phyloP scores from a whole-genome alignment of 192 early-diverging fungal genomes.

The Phlyctochytrium arcticum region DNA sequence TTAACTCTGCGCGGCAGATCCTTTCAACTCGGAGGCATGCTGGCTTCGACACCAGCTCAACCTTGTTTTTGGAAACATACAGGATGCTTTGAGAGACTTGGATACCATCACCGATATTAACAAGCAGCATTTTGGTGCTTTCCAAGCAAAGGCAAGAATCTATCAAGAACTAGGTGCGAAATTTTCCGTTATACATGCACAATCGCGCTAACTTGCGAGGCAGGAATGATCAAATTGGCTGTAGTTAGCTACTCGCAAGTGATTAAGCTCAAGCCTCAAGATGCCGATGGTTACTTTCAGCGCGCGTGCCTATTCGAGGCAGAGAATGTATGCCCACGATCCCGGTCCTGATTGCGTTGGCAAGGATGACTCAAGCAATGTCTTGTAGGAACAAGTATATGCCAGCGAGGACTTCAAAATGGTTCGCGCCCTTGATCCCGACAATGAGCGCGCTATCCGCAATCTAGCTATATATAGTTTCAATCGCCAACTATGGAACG shows the following conservation, averaged over 20 bases:
- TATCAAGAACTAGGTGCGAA: constrained; percentile 43
- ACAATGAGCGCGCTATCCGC: constrained; percentile 45
- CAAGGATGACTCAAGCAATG: neutral
- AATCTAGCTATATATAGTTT: constrained; percentile 51
- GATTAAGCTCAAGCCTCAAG: constrained; percentile 47
- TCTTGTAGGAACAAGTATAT: constrained; percentile 41
- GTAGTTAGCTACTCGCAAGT: constrained; percentile 53
- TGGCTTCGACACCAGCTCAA: constrained; percentile 54
- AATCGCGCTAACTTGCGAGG: neutral
- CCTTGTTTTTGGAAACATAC: constrained; percentile 35
- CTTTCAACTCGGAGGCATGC: constrained; percentile 47
- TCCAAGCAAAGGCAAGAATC: constrained; percentile 46
- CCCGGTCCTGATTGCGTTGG: neutral
- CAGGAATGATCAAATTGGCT: constrained; percentile 43
- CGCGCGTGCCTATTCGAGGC: constrained; percentile 48
- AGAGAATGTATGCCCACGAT: constrained; percentile 35
- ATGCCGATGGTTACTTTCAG: constrained; percentile 48
- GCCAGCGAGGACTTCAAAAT: constrained; percentile 54
- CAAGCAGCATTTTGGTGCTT: constrained; percentile 45
- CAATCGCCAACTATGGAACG: constrained; percentile 46
- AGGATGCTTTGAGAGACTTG: constrained; percentile 43
- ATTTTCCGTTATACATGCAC: neutral
- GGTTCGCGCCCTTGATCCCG: constrained; percentile 47
- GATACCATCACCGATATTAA: constrained; percentile 50
- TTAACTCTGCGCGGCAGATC: constrained; percentile 29